Evolutionary conservation across 208 protist species (phyloP), one percentile per base, ranked within the genome.

Genomic region (Vickermania ingenoplastis): DNA sequence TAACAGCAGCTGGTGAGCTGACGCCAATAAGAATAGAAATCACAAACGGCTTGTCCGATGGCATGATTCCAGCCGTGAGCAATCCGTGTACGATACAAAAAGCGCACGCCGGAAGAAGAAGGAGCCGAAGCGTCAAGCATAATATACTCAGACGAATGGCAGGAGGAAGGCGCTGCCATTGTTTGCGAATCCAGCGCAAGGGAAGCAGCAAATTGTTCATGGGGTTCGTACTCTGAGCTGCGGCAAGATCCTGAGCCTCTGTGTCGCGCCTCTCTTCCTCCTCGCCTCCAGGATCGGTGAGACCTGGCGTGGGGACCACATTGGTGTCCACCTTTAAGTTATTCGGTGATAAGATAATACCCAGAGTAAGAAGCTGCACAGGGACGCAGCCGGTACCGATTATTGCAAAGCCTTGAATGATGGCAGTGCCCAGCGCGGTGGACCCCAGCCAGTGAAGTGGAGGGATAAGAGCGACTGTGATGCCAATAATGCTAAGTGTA

Each of bases 1-100:
- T 87, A 3, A 87, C 75, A 1, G 79, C 77, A 1, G 83, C 68
- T 17, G 83, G 83, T 7, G 83, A 85, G 56, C 69, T 77, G 56
- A 74, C 65, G 14, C 73, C 72, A 4, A 90, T 61, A 25, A 90
- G 63, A 57, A 87, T 82, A 21, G 75, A 65, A 3, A 90, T 55
- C 17, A 90, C 52, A 52, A 86, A 86, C 0, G 79, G 73, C 17
- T 60, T 65, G 48, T 86, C 71, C 26, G 53, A 69, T 2, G 76
- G 70, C 61, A 90, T 72, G 24, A 83, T n/a, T 17, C 64, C 52
- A 14, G 45, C 41, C 17, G 57, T 67, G 31, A 84, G 45, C 3
- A 90, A 65, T 24, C 61, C 3, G 52, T 90, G 79, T 50, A 90
- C 57, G 28, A 84, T 41, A 49, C 69, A 64, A 48, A 90, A 81